phyloP scores from a whole-genome alignment of 495 filamentous ascomycete genomes.

The Penicillium lagena region DNA sequence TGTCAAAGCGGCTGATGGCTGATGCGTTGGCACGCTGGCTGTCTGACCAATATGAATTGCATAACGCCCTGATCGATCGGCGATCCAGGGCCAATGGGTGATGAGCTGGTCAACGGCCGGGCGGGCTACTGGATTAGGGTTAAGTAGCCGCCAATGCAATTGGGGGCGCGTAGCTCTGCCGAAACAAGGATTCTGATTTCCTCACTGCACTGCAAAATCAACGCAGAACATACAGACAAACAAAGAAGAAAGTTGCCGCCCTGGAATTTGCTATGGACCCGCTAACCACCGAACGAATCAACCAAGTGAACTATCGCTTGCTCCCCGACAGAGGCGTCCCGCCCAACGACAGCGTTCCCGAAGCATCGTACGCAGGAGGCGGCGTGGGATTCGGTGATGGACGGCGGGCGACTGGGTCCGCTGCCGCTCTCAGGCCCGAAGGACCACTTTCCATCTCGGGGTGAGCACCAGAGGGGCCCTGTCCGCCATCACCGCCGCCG shows the following conservation, averaged over 20 bases:
- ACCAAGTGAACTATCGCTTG: conserved; percentile 17
- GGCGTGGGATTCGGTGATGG: conserved; percentile 29
- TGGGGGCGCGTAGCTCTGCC: too few relatives aligned
- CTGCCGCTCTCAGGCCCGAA: conserved; percentile 6
- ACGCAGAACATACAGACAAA: too few relatives aligned
- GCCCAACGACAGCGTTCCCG: conserved; percentile 28
- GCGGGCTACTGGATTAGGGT: too few relatives aligned
- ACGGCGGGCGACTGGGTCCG: conserved; percentile 20
- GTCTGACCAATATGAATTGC: background rate
- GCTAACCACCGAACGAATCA: too few relatives aligned
- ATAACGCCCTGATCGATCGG: too few relatives aligned
- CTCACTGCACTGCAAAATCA: too few relatives aligned
- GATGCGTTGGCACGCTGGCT: conserved; percentile 15
- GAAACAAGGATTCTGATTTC: too few relatives aligned
- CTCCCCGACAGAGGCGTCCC: conserved; percentile 26
- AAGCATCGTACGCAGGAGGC: conserved; percentile 37
- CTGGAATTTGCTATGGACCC: too few relatives aligned
- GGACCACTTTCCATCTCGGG: conserved; percentile 8
- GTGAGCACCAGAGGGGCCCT: conserved; percentile 22
- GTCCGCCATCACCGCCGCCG: conserved; percentile 70
- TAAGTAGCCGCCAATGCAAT: too few relatives aligned
- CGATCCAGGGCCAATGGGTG: too few relatives aligned
- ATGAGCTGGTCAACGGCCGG: too few relatives aligned
- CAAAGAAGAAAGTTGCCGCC: too few relatives aligned
- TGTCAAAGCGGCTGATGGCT: conserved; percentile 7